These are phyloP conservation scores for Durio zibethinus DNA, from an alignment of 345 rosid genomes.

Conservation along the genomic window DNA sequence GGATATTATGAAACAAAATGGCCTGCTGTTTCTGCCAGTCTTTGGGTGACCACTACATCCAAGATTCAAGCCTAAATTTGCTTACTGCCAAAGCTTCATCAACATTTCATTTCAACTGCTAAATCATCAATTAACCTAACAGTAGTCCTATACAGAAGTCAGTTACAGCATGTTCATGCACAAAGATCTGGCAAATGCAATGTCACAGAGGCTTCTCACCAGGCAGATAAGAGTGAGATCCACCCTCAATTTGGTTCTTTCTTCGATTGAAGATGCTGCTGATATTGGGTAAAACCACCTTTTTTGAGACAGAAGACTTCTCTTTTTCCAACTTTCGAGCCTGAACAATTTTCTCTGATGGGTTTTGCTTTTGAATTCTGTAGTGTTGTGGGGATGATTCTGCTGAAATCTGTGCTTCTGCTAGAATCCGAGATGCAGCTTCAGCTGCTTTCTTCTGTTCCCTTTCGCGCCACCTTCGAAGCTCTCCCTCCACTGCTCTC, in stretches of 20 bases:
- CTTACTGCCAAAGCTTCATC: neutral
- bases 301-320: constrained; percentile 56
- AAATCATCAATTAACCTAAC: constrained; percentile 17
- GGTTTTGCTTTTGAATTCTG: constrained; percentile 50
- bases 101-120: constrained; percentile 1
- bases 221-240: constrained; percentile 74
- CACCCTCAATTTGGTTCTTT: constrained; percentile 81
- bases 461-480: constrained; percentile 79
- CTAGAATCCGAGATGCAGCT: constrained; percentile 69
- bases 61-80: neutral
- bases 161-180: constrained; percentile 14
- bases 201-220: constrained; percentile 59
- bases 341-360: constrained; percentile 32
- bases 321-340: constrained; percentile 55
- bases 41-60: neutral
- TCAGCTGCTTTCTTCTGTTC: constrained; percentile 90
- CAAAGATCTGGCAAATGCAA: constrained; percentile 17
- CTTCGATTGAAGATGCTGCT: constrained; percentile 71
- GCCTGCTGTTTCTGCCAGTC: neutral
- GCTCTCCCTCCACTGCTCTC: constrained; percentile 92
- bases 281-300: constrained; percentile 55
- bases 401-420: constrained; percentile 55
- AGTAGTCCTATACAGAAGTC: constrained; percentile 22
- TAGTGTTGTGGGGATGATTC: constrained; percentile 64
- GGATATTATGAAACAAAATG: neutral